Percentiles rank a stretch among this genome's conserved stretches.
Conservation (phyloP, 345 rosid genomes). For the Salix koriyanagi region DNA sequence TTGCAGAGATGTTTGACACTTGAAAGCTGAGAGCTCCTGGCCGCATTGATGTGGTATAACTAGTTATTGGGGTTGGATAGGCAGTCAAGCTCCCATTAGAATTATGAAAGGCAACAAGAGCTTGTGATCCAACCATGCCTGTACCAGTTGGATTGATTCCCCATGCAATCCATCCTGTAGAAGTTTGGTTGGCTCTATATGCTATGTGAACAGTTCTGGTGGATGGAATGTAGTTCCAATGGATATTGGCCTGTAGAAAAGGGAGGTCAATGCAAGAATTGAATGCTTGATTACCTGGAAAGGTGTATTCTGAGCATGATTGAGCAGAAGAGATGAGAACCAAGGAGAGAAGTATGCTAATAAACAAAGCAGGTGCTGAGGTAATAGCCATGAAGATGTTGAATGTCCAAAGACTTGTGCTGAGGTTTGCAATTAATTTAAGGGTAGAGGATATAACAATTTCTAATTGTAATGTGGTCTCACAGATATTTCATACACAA, state of each 20-base stretch:
- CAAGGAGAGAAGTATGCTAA: neutral
- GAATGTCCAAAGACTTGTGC: neutral
- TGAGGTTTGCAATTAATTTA: neutral
- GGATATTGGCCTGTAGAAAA: constrained; percentile 20
- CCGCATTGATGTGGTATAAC: constrained; percentile 10
- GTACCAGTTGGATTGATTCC: constrained; percentile 19
- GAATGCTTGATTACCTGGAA: constrained; percentile 11
- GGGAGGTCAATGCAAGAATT: constrained; percentile 20
- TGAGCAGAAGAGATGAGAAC: constrained; percentile 12
- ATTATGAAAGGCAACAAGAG: constrained; percentile 21
- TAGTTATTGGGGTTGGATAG: constrained; percentile 16
- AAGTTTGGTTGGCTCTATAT: constrained; percentile 12
- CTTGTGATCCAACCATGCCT: constrained; percentile 29
- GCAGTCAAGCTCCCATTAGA: constrained; percentile 9
- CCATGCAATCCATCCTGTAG: constrained; percentile 27
- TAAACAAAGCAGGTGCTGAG: neutral
- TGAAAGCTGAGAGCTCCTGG: constrained; percentile 16
- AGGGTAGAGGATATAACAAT: no score
- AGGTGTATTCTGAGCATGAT: constrained; percentile 17
- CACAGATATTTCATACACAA: no score
- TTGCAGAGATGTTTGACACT: constrained; percentile 24
- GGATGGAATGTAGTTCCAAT: constrained; percentile 25
- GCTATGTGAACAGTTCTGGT: constrained; percentile 13
- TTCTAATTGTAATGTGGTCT: no score
- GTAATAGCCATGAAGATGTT: neutral